These are phyloP conservation scores for Neurospora sublineolata DNA, from an alignment of 495 filamentous ascomycete genomes.

Conservation along the genomic window DNA sequence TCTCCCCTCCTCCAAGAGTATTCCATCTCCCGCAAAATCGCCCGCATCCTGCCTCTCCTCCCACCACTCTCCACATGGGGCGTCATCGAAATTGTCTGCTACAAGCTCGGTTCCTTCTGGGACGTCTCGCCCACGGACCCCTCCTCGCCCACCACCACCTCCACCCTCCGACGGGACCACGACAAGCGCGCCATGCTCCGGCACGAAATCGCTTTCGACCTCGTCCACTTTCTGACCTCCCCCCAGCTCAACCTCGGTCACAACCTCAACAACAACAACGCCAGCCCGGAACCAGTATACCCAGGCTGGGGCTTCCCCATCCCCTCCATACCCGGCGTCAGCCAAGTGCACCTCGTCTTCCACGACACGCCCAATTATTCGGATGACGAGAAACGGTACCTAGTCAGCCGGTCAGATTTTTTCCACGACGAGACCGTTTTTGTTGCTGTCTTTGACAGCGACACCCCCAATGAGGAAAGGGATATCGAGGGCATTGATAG, in stretches of 20 bases:
- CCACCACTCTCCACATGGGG: constrained; percentile 4
- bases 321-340: not conserved
- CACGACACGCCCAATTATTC: not conserved
- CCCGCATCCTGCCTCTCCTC: constrained; percentile 2
- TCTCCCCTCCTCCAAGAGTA: constrained; percentile 4
- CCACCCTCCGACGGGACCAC: not conserved
- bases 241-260: not conserved
- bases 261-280: not conserved
- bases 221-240: not conserved
- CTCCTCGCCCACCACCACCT: not conserved
- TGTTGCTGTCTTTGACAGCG: not conserved
- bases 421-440: not conserved
- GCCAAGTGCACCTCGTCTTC: not conserved
- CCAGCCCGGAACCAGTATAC: not conserved
- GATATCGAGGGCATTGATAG: not conserved
- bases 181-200: constrained; percentile 7
- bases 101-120: constrained; percentile 4
- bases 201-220: constrained; percentile 4
- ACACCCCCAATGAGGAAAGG: not conserved
- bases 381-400: not conserved
- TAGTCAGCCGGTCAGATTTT: not conserved
- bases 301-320: not conserved
- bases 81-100: constrained; percentile 7
- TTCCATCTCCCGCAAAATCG: not conserved
- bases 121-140: not conserved